Evolutionary conservation across 352 stramenopile species (phyloP), one percentile per base, ranked within the genome.

Genomic region (Globisporangium parvum): DNA sequence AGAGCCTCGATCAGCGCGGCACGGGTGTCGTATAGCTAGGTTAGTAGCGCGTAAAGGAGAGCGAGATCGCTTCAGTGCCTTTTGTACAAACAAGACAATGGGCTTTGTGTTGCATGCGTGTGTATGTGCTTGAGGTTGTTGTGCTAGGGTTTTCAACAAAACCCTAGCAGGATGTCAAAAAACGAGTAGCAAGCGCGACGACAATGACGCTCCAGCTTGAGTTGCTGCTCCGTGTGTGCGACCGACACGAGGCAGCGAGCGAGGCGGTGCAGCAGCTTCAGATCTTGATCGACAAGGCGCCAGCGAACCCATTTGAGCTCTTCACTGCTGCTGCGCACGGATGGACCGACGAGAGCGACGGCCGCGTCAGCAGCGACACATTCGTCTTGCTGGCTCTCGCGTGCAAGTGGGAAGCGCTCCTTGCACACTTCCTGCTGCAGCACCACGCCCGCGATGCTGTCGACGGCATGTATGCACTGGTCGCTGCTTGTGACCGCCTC

Each of bases 391-490:
- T 66, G 20, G 47, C 75, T 3, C 53, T 69, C 15, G 63, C 56
- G 8, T 63, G 52, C 41, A 26, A 48, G 62, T 53, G 75, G 48
- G 65, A 82, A 28, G 47, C 54, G 20, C 47, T 67, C 5, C 65
- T 87, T 24, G 17, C 69, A 49, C n/a, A 26, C 1, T 63, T 52
- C 46, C 31, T 85, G 31, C 47, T 87, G 35, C 72, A 73, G 20
- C 51, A 50, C 17, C 59, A 80, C 33, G 53, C 26, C 23, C 47
- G 35, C 8, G 74, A 87, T 51, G 62, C 69, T 31, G 39, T 47
- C 8, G 50, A 58, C 0, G 51, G 69, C 37, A 46, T 78, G 15
- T 18, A 50, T 15, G 23, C 20, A 2, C 21, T 81, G 20, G 14
- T 55, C 6, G 11, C 11, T 24, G 52, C 15, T 2, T 51, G 24